phyloP scores from a whole-genome alignment of 2,329 filamentous ascomycete genomes.

The Rugonectria rugulosa region DNA sequence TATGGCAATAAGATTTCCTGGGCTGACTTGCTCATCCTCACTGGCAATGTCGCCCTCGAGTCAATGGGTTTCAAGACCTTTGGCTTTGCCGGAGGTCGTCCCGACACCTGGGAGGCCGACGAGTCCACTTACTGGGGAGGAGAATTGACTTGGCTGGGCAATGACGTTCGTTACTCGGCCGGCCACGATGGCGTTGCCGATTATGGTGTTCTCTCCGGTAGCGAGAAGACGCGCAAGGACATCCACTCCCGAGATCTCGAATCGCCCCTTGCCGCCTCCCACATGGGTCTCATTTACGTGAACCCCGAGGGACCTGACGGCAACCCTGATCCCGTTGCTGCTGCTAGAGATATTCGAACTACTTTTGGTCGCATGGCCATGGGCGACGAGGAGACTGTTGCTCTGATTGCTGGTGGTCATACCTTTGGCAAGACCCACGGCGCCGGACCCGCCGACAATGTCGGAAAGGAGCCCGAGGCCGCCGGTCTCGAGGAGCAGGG shows the following conservation, averaged over 20 bases:
- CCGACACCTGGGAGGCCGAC: slow-evolving; percentile 78
- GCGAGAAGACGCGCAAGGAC: slow-evolving; percentile 55
- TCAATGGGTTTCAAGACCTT: slow-evolving; percentile 78
- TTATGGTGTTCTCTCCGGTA: background rate
- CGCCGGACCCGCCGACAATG: slow-evolving; percentile 60
- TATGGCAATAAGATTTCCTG: slow-evolving; percentile 85
- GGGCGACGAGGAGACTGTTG: slow-evolving; percentile 83
- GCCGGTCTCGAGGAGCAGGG: slow-evolving; percentile 72
- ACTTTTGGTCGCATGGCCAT: slow-evolving; percentile 84
- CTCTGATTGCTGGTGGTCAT: slow-evolving; percentile 80
- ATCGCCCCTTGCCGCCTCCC: slow-evolving; percentile 68
- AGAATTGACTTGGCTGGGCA: slow-evolving; percentile 78
- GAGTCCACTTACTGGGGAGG: slow-evolving; percentile 81
- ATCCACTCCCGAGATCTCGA: slow-evolving; percentile 70
- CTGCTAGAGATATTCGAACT: slow-evolving; percentile 75
- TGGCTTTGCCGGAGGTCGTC: slow-evolving; percentile 76
- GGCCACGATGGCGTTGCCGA: background rate
- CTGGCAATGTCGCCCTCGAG: slow-evolving; percentile 80
- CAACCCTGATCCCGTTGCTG: slow-evolving; percentile 72
- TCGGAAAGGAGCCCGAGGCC: slow-evolving; percentile 72
- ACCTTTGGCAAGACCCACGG: slow-evolving; percentile 84
- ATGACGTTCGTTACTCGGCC: slow-evolving; percentile 70
- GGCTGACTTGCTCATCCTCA: slow-evolving; percentile 75
- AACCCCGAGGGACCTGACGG: slow-evolving; percentile 82
- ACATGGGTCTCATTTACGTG: slow-evolving; percentile 82